Evolutionary conservation across 108 stramenopile genomes (phyloP).

Genomic region (Aurantiochytrium sp.): DNA sequence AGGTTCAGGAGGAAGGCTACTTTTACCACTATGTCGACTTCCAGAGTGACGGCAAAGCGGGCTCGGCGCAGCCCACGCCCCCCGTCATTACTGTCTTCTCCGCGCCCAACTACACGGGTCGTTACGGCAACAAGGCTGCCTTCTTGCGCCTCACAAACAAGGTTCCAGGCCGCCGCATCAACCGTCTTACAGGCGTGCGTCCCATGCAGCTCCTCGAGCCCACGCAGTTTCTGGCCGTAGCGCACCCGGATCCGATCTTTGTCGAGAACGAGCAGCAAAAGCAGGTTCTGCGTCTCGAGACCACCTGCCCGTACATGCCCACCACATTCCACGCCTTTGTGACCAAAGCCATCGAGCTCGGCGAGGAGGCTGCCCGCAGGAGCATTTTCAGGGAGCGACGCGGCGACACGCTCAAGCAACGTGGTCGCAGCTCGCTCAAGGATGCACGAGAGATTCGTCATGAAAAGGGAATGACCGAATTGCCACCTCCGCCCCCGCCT

Average conservation of each 20-base stretch:
- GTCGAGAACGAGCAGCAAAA: constrained; percentile 24
- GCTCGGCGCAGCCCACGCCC: background rate
- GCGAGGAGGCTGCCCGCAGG: background rate
- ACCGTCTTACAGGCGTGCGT: background rate
- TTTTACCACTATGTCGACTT: constrained; percentile 34
- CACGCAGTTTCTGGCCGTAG: background rate
- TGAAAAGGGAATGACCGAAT: background rate
- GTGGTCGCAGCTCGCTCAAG: too few relatives aligned
- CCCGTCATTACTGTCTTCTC: constrained; percentile 49
- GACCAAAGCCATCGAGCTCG: constrained; percentile 34
- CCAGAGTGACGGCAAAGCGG: background rate
- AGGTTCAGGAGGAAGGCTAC: constrained; percentile 53
- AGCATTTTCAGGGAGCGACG: background rate
- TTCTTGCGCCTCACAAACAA: constrained; percentile 36
- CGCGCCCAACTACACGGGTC: constrained; percentile 57
- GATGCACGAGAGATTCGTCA: background rate
- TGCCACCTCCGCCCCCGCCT: background rate
- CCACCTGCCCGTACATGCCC: constrained; percentile 49
- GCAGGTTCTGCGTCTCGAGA: constrained; percentile 37
- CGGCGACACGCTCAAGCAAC: background rate
- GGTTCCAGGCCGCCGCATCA: background rate
- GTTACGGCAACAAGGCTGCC: constrained; percentile 52
- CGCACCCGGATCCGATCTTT: background rate
- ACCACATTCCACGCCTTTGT: constrained; percentile 44
- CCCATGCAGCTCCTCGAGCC: background rate